These are phyloP conservation scores for Mucor saturninus DNA, from an alignment of 371 early-diverging fungal genomes.

Conservation along the genomic window DNA sequence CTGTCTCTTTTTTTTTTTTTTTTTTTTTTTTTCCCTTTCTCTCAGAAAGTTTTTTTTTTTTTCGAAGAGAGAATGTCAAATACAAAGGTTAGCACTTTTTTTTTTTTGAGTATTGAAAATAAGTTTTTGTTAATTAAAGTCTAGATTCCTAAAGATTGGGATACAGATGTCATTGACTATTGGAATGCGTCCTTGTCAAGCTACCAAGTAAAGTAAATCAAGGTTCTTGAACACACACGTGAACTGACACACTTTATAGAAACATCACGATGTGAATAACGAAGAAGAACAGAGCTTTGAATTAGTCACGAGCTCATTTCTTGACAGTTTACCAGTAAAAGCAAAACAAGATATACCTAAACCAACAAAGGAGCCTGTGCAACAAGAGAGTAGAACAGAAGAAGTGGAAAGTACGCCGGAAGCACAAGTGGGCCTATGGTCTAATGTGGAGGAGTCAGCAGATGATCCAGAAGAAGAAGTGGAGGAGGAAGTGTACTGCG, in stretches of 20 bases:
- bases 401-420: not conserved
- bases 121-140: not conserved
- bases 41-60: not conserved
- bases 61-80: not conserved
- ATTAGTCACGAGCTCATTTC: not conserved
- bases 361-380: not conserved
- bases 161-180: conserved; percentile 23
- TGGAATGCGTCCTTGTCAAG: conserved; percentile 25
- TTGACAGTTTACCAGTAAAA: conserved; percentile 6
- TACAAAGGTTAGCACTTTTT: not conserved
- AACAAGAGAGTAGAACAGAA: not conserved
- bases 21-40: not conserved
- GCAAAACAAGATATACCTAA: not conserved
- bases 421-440: not conserved
- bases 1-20: not conserved
- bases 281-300: not conserved
- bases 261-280: not conserved
- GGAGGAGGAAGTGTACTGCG: conserved; percentile 1
- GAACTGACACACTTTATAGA: conserved; percentile 4
- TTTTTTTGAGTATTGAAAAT: too few relatives aligned
- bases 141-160: conserved; percentile 8
- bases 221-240: not conserved
- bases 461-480: not conserved
- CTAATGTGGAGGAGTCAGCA: not conserved
- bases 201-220: conserved; percentile 17